These are phyloP conservation scores for Ogataea hybrid DNA, from an alignment of 1,139 yeast genomes.

Conservation along the genomic window DNA sequence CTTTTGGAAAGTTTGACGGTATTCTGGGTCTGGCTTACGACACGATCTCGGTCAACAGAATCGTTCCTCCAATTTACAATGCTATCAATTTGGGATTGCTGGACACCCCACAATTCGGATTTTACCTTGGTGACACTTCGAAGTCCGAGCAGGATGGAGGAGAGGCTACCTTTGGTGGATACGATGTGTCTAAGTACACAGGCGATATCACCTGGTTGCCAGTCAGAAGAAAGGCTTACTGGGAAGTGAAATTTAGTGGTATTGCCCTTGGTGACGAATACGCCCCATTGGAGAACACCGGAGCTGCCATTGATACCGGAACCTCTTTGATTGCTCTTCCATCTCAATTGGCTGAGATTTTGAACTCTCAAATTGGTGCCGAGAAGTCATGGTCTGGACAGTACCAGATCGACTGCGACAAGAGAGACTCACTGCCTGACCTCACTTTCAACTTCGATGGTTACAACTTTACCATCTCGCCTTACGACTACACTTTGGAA, in stretches of 20 bases:
- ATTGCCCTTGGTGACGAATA: slow-evolving; percentile 88
- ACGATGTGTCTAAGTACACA: slow-evolving; percentile 66
- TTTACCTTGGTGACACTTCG: slow-evolving; percentile 78
- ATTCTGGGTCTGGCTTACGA: slow-evolving; percentile 93
- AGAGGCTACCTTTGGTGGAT: slow-evolving; percentile 91
- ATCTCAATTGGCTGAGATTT: slow-evolving; percentile 89
- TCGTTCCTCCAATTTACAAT: slow-evolving; percentile 91
- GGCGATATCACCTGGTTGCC: slow-evolving; percentile 95
- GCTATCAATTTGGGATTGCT: slow-evolving; percentile 79
- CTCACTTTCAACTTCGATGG: slow-evolving; percentile 87
- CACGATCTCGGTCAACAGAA: slow-evolving; percentile 79
- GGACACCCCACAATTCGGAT: slow-evolving; percentile 83
- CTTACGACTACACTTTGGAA: slow-evolving; percentile 91
- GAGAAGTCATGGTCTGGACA: slow-evolving; percentile 97
- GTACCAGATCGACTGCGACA: slow-evolving; percentile 84
- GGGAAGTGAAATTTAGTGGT: slow-evolving; percentile 96
- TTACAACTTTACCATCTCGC: slow-evolving; percentile 81
- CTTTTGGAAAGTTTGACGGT: slow-evolving; percentile 98
- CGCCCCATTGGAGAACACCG: slow-evolving; percentile 77
- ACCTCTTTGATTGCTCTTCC: slow-evolving; percentile 95
- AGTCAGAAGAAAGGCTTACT: slow-evolving; percentile 97
- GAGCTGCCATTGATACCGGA: slow-evolving; percentile 99
- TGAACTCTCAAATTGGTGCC: slow-evolving; percentile 95
- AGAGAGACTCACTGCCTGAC: slow-evolving; percentile 82
- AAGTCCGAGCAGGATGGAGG: slow-evolving; percentile 75